Evolutionary conservation across 306 rosid species (phyloP).

Genomic region (Dalbergia cochinchinensis): DNA sequence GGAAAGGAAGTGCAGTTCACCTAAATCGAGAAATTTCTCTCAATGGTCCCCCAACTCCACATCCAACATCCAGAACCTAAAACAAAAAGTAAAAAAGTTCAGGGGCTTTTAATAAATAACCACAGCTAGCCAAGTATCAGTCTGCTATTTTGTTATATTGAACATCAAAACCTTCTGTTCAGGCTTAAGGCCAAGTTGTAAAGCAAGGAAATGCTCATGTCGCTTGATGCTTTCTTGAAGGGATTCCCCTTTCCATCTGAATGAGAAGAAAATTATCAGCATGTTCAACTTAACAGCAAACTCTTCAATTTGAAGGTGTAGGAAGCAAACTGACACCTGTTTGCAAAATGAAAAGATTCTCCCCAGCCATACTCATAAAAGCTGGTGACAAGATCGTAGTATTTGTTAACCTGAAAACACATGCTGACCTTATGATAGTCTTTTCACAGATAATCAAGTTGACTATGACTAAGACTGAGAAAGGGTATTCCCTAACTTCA

Average conservation of each 20-base stretch:
- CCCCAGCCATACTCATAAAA: constrained; percentile 94
- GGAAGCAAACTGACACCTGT: constrained; percentile 54
- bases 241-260: constrained; percentile 78
- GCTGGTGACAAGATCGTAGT: constrained; percentile 85
- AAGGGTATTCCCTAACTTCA: constrained; percentile 19
- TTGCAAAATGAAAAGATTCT: constrained; percentile 86
- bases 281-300: neutral
- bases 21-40: constrained; percentile 84
- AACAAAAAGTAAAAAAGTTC: neutral
- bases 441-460: constrained; percentile 31
- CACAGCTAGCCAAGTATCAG: neutral
- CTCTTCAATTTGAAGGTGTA: constrained; percentile 8
- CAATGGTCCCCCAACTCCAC: constrained; percentile 87
- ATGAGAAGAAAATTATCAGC: constrained; percentile 23
- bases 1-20: constrained; percentile 41
- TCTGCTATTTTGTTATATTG: constrained; percentile 10
- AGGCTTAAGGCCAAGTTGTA: constrained; percentile 73
- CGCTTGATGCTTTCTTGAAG: constrained; percentile 86
- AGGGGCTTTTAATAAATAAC: neutral
- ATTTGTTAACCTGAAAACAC: constrained; percentile 73
- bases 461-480: neutral
- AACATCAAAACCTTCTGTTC: constrained; percentile 70
- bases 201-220: constrained; percentile 84
- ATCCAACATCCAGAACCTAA: constrained; percentile 86
- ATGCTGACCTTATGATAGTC: constrained; percentile 32